These are phyloP conservation scores for Claviceps sp. DNA, from an alignment of 2,329 filamentous ascomycete species.

Conservation along the genomic window DNA sequence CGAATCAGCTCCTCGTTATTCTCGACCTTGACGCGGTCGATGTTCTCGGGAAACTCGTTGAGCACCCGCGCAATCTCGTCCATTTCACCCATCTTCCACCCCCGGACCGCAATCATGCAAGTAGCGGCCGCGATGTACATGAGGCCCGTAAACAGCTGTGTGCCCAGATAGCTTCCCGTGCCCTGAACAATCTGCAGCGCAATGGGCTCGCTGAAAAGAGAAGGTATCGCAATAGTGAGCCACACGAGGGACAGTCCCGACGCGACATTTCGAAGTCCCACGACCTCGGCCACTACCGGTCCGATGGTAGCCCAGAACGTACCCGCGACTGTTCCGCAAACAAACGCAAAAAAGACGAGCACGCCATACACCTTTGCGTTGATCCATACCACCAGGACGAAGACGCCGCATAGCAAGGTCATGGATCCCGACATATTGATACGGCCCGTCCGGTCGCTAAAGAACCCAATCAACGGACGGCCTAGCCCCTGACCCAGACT, in stretches of 20 bases:
- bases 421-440: conserved; percentile 58
- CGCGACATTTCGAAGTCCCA: conserved; percentile 56
- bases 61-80: conserved; percentile 18
- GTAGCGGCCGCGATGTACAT: conserved; percentile 41
- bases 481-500: conserved; percentile 57
- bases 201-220: conserved; percentile 55
- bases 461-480: conserved; percentile 58
- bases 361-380: conserved; percentile 51
- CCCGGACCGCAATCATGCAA: conserved; percentile 20
- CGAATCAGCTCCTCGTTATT: conserved; percentile 17
- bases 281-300: conserved; percentile 60
- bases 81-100: conserved; percentile 25
- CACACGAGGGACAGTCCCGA: conserved; percentile 57
- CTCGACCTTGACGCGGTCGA: conserved; percentile 18
- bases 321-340: conserved; percentile 59
- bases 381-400: conserved; percentile 60
- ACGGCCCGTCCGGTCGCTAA: conserved; percentile 55
- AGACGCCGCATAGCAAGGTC: conserved; percentile 50
- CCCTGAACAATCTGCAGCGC: conserved; percentile 38
- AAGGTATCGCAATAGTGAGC: conserved; percentile 57
- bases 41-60: conserved; percentile 16
- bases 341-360: conserved; percentile 55
- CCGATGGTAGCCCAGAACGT: conserved; percentile 58
- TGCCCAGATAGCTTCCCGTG: conserved; percentile 34
- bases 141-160: conserved; percentile 45